Conservation (phyloP, 805 yeast genomes). For the Pichia eremophila region DNA sequence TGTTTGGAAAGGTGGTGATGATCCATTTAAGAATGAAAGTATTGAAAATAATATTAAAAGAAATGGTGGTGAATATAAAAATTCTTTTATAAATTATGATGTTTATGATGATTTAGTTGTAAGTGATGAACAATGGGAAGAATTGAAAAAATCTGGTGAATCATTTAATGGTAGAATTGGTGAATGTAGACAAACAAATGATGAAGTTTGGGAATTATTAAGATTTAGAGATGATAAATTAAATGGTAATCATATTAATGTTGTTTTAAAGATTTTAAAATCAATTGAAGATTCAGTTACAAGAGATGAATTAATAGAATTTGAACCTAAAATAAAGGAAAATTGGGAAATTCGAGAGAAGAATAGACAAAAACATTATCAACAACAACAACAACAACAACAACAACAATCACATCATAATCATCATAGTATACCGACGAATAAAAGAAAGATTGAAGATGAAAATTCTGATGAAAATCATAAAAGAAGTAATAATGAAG, state of each 20-base stretch:
- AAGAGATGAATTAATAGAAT: conserved; percentile 59
- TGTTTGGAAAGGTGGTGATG: conserved; percentile 65
- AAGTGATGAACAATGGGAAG: conserved; percentile 71
- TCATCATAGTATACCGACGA: neutral
- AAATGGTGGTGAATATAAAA: conserved; percentile 25
- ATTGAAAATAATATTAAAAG: conserved; percentile 27
- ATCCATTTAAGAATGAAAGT: conserved; percentile 24
- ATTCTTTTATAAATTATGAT: conserved; percentile 38
- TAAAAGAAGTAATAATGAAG: neutral
- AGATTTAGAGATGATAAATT: conserved; percentile 90
- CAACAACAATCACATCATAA: neutral
- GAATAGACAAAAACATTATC: conserved; percentile 18
- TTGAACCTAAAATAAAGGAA: conserved; percentile 46
- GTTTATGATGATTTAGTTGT: conserved; percentile 58
- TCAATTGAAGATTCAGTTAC: conserved; percentile 83
- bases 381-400: conserved; percentile 8
- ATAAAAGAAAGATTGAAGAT: conserved; percentile 4
- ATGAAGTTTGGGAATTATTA: conserved; percentile 71
- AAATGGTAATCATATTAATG: conserved; percentile 76
- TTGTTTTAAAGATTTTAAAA: conserved; percentile 72
- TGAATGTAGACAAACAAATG: conserved; percentile 65
- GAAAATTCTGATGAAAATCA: neutral
- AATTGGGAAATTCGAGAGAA: conserved; percentile 55
- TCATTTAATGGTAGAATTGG: conserved; percentile 85
- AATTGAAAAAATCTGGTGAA: conserved; percentile 56